phyloP scores from a whole-genome alignment of 129 eudicot genomes.

The Glebionis coronaria region DNA sequence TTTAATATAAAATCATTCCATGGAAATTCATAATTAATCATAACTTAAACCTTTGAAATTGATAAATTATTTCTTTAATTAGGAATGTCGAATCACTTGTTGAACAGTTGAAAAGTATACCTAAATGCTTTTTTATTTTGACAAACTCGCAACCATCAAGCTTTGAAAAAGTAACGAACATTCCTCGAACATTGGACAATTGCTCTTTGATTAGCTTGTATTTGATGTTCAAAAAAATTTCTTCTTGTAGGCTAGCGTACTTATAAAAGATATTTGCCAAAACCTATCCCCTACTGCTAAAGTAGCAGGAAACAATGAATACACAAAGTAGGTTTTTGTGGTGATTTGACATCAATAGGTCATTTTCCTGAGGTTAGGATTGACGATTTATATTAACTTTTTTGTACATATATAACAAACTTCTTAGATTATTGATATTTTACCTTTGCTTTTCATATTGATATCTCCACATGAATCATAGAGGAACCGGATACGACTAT shows the following conservation, averaged over 20 bases:
- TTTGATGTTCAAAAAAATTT: constrained; percentile 1
- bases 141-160: constrained; percentile 86
- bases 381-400: too few species aligned
- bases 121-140: constrained; percentile 92
- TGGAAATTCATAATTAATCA: background rate
- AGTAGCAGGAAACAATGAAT: constrained; percentile 53
- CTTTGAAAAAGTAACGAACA: constrained; percentile 63
- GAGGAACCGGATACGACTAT: constrained; percentile 97
- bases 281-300: constrained; percentile 70
- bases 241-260: constrained; percentile 68
- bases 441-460: background rate
- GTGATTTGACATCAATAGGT: constrained; percentile 95
- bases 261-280: constrained; percentile 68
- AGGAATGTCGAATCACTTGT: constrained; percentile 82
- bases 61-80: constrained; percentile 23
- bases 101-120: constrained; percentile 67
- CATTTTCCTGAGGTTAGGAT: constrained; percentile 97
- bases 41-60: background rate
- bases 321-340: constrained; percentile 93
- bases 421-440: constrained; percentile 10
- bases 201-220: background rate
- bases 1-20: too few species aligned
- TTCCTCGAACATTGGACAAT: constrained; percentile 11
- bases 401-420: constrained; percentile 14
- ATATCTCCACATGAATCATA: constrained; percentile 19